A percentile compares a stretch with the other conserved stretches of the same genome.
Evolutionary conservation across 495 filamentous ascomycete genomes (phyloP).

Genomic region (Talaromyces wortmannii): DNA sequence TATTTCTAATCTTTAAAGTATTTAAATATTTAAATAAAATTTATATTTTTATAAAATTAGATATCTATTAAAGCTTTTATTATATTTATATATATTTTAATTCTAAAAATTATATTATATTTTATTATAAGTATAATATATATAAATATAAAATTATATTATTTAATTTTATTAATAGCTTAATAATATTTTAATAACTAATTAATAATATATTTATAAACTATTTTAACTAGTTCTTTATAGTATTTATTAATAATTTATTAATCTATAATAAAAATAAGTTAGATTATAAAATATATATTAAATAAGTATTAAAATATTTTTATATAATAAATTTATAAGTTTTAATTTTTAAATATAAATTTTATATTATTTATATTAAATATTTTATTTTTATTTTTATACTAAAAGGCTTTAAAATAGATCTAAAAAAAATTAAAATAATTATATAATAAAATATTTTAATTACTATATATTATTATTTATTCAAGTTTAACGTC

Average conservation of each 20-base stretch:
- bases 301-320: constrained; percentile 3
- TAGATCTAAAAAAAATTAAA: constrained; percentile 7
- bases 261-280: constrained; percentile 11
- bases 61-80: constrained; percentile 1
- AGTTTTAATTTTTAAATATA: constrained; percentile 10
- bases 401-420: constrained; percentile 3
- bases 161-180: constrained; percentile 7
- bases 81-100: neutral
- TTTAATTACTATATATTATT: neutral
- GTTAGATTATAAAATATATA: constrained; percentile 8
- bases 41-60: constrained; percentile 1
- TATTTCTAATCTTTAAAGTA: neutral
- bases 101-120: neutral
- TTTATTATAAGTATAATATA: neutral
- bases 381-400: constrained; percentile 8
- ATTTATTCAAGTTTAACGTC: too few species aligned
- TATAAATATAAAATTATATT: constrained; percentile 1
- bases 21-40: neutral
- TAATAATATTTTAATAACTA: constrained; percentile 10
- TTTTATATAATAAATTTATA: constrained; percentile 5
- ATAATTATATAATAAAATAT: neutral
- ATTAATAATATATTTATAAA: constrained; percentile 13
- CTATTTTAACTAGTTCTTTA: constrained; percentile 9
- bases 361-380: constrained; percentile 7
- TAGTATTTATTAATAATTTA: constrained; percentile 10